Evolutionary conservation across 2,329 filamentous ascomycete species (phyloP).

Genomic region (Xylariaceae sp.): DNA sequence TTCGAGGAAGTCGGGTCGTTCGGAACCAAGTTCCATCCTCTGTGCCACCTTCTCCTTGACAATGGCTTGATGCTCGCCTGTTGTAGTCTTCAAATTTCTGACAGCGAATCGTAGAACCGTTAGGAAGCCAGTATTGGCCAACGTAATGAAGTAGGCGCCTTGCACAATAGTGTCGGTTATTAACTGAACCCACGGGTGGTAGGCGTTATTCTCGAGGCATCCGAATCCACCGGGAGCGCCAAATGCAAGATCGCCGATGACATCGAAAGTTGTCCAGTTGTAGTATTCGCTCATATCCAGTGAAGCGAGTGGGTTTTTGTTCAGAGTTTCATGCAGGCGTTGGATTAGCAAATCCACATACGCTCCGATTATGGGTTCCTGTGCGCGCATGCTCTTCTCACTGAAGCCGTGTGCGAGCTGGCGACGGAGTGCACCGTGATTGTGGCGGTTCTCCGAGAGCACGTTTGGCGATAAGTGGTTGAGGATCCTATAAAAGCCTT

Average conservation of each 20-base stretch:
- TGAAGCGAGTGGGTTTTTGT: slow-evolving; percentile 20
- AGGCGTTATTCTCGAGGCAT: slow-evolving; percentile 31
- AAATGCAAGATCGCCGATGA: slow-evolving; percentile 45
- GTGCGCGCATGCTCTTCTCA: slow-evolving; percentile 36
- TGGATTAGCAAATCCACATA: slow-evolving; percentile 36
- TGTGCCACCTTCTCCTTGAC: slow-evolving; percentile 24
- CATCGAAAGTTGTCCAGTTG: slow-evolving; percentile 40
- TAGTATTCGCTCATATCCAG: slow-evolving; percentile 37
- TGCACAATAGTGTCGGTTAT: slow-evolving; percentile 28
- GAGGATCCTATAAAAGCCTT: slow-evolving; percentile 26
- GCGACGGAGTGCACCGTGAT: slow-evolving; percentile 32
- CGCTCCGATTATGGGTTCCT: slow-evolving; percentile 37
- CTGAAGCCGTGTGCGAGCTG: slow-evolving; percentile 39
- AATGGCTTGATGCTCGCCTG: slow-evolving; percentile 20
- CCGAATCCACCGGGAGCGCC: slow-evolving; percentile 37
- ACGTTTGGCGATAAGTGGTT: slow-evolving; percentile 27
- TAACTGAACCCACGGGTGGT: slow-evolving; percentile 33
- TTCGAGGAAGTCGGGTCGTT: slow-evolving; percentile 32
- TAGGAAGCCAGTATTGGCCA: slow-evolving; percentile 17
- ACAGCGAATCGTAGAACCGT: slow-evolving; percentile 15
- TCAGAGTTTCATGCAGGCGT: slow-evolving; percentile 26
- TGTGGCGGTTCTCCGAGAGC: slow-evolving; percentile 29
- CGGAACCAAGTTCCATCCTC: slow-evolving; percentile 26
- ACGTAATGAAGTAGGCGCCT: slow-evolving; percentile 16
- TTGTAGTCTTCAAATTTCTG: slow-evolving; percentile 15